Base-by-base conservation (phyloP, 2,329 filamentous ascomycete species). In the Diaporthe velutina region DNA sequence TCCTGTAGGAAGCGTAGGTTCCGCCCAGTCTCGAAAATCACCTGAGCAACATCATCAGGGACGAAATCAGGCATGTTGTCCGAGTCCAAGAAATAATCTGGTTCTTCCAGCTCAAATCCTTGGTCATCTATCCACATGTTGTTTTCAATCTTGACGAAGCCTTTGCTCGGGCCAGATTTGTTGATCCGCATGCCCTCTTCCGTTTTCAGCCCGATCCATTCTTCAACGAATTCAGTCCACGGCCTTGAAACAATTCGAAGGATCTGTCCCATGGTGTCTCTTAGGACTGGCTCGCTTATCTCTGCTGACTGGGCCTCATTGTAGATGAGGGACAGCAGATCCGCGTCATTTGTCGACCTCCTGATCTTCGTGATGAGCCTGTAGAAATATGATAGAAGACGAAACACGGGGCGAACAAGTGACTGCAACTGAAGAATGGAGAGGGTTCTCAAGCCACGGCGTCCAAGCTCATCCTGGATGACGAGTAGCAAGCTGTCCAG, bases 1-100 rank as follows among this genome's bases (percentile, higher is more conserved):
- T 86, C 85, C 78, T 91, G 90, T 64, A 98, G 86, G 71, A 97
- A 91, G 10, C 93, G 90, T 64, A 98, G 83, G 80, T 93, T 96
- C 78, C 90, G 90, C 5, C 94, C 95, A 4, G 92, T 93, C 80
- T 97, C 94, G 77, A 96, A 96, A n/a, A 97, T 90, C 7, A 88
- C 85, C 68, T 90, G 88, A 4, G 91, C 92, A 77, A 96, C 89
- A 74, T 97, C 94, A 7, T 86, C 82, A 0, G 92, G 89, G 58
- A 97, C 87, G 78, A 97, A 97, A 2, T 88, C 86, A 0, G 94
- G 94, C 84, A 97, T 91, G 76, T 90, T 90, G 38, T 89, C 85
- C 30, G 87, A 86, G 75, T 93, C 91, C 42, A 96, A 88, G 8
- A 90, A 83, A 77, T 90, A 94, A 76, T 93, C 90, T 1, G 88